These are phyloP conservation scores for Articulospora tetracladia DNA, from an alignment of 495 filamentous ascomycete species.

Conservation along the genomic window DNA sequence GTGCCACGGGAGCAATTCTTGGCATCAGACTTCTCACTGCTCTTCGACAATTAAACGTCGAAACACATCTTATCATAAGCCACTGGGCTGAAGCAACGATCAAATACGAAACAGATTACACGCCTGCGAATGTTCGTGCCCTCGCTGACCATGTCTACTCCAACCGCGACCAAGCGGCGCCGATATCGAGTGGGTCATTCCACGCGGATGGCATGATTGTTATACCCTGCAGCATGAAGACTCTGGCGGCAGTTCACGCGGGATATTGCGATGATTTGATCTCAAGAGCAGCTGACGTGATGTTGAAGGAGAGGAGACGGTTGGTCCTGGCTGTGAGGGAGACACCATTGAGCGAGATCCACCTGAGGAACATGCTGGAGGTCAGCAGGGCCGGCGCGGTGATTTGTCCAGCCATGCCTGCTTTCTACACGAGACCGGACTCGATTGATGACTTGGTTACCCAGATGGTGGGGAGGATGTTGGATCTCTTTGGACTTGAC, in stretches of 20 bases:
- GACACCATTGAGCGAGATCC: conserved; percentile 42
- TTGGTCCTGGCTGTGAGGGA: conserved; percentile 41
- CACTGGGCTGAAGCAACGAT: conserved; percentile 42
- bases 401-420: conserved; percentile 42
- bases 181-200: conserved; percentile 35
- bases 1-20: conserved; percentile 36
- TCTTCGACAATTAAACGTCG: conserved; percentile 34
- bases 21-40: conserved; percentile 35
- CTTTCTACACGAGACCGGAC: conserved; percentile 35
- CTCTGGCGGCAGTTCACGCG: conserved; percentile 29
- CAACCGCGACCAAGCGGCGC: conserved; percentile 36
- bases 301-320: conserved; percentile 39
- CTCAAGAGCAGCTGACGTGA: conserved; percentile 41
- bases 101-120: conserved; percentile 39
- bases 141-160: conserved; percentile 36
- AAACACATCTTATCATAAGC: conserved; percentile 40
- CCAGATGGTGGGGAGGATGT: conserved; percentile 40
- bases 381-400: conserved; percentile 34
- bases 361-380: conserved; percentile 41
- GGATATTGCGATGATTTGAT: conserved; percentile 43
- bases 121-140: conserved; percentile 26
- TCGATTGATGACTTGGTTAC: conserved; percentile 37
- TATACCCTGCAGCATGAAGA: conserved; percentile 41
- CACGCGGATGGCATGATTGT: conserved; percentile 38
- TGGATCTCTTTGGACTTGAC: conserved; percentile 43